Base-by-base conservation (phyloP, 177 flowering plant genomes). In the Tripterygium wilfordii region DNA sequence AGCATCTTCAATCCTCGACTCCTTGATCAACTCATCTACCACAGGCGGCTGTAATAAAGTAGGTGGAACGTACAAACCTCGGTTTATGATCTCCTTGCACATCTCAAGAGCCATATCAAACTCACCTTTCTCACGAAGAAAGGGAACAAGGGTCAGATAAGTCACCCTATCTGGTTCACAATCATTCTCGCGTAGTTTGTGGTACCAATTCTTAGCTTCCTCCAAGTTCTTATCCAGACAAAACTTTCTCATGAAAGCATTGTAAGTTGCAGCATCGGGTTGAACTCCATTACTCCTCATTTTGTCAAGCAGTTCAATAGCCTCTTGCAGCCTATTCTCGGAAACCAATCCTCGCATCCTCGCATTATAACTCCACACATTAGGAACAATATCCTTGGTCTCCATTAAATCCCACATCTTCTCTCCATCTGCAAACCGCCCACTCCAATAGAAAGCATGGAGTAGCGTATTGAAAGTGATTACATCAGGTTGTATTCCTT, bases 381-480 rank as follows among this genome's bases (percentile, higher is more conserved):
- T 58, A 10, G 86, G 79, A 37, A 44, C 46, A 17, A 72, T 30
- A 45, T 46, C 47, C 45, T 41, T 61, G 33, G 49, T 48, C 41
- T 40, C 56, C 85, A 84, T 79, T 36, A 18, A 29, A 1, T 9
- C 53, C 88, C 94, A 84, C 10, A 82, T 43, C 48, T 51, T 67
- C 48, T 80, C 83, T 7, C 71, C 89, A 21, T 69, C 81, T 3
- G 19, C 24, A 40, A 71, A 63, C 30, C 44, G 42, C 13, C 53
- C 57, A 7, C 58, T 60, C 38, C 27, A 20, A 47, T 78, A 78
- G 8, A 65, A 58, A 29, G 38, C 54, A 39, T 57, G 32, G 0
- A 85, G 24, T 31, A 85, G 65, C 6, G 69, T 71, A 51, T 71
- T 79, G 35, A 67, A 85, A 10, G 79, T 69, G 38, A 80, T 29